Evolutionary conservation across 176 grass and related monocot genomes (phyloP).

Genomic region (Oryza glaberrima): DNA sequence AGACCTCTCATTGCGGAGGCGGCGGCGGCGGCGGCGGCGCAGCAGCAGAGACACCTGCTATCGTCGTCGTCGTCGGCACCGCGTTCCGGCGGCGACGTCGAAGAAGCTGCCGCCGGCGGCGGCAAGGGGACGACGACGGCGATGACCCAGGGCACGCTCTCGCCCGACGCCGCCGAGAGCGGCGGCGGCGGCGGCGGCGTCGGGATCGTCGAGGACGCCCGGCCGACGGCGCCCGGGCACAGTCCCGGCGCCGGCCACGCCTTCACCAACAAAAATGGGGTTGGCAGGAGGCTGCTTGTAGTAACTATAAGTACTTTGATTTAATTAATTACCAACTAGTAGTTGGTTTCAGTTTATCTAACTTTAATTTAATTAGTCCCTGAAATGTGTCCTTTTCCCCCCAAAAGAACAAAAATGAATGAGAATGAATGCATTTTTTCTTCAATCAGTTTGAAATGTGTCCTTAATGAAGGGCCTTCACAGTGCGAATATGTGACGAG

Average conservation of each 20-base stretch:
- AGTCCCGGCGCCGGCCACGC: slow-evolving; percentile 45
- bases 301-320: not conserved
- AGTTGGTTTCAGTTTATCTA: not conserved
- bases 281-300: slow-evolving; percentile 46
- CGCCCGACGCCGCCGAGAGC: not conserved
- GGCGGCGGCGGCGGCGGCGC: slow-evolving; percentile 7
- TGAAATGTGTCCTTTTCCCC: not conserved
- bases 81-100: slow-evolving; percentile 6
- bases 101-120: not conserved
- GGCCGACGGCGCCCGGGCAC: slow-evolving; percentile 33
- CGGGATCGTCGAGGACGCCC: slow-evolving; percentile 17
- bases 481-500: no score
- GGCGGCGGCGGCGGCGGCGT: not conserved
- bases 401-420: not conserved
- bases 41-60: slow-evolving; percentile 12
- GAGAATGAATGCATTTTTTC: not conserved
- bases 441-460: not conserved
- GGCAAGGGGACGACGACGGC: not conserved
- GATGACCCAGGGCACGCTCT: slow-evolving; percentile 4
- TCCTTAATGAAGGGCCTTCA: no score
- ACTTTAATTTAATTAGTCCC: not conserved
- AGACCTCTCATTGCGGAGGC: slow-evolving; percentile 2
- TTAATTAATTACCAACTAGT: not conserved
- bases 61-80: not conserved
- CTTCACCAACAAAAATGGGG: slow-evolving; percentile 28